Evolutionary conservation across 306 rosid species (phyloP).

Genomic region (Mimosa bimucronata): DNA sequence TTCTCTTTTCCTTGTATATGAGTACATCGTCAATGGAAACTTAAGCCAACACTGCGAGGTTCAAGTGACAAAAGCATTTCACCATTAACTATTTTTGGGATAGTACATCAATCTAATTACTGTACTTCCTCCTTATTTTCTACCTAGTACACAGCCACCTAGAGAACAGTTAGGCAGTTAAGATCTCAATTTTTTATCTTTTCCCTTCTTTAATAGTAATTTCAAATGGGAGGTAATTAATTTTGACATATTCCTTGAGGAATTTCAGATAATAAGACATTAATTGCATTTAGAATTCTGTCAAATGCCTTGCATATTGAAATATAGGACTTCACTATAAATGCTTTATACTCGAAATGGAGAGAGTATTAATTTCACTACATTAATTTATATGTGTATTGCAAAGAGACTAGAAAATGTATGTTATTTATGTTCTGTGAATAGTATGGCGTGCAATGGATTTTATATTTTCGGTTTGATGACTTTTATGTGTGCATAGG

Average conservation of each 20-base stretch:
- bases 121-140: background rate
- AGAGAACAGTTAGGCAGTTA: background rate
- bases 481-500: background rate
- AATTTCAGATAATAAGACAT: too few species aligned
- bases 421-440: too few species aligned
- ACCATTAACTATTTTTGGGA: background rate
- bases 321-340: too few species aligned
- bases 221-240: background rate
- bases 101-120: background rate
- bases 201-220: too few species aligned
- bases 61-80: constrained; percentile 55
- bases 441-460: too few species aligned
- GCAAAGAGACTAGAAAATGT: background rate
- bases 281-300: too few species aligned
- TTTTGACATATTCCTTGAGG: too few species aligned
- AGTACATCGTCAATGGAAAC: constrained; percentile 13
- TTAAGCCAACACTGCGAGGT: constrained; percentile 5
- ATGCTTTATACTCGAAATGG: too few species aligned
- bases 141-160: background rate
- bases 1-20: constrained; percentile 67
- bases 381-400: background rate
- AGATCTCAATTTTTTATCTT: background rate
- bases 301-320: too few species aligned
- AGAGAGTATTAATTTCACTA: too few species aligned
- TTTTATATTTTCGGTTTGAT: background rate